These are phyloP conservation scores for Ascochyta koolunga DNA, from an alignment of 2,329 filamentous ascomycete genomes.

Conservation along the genomic window DNA sequence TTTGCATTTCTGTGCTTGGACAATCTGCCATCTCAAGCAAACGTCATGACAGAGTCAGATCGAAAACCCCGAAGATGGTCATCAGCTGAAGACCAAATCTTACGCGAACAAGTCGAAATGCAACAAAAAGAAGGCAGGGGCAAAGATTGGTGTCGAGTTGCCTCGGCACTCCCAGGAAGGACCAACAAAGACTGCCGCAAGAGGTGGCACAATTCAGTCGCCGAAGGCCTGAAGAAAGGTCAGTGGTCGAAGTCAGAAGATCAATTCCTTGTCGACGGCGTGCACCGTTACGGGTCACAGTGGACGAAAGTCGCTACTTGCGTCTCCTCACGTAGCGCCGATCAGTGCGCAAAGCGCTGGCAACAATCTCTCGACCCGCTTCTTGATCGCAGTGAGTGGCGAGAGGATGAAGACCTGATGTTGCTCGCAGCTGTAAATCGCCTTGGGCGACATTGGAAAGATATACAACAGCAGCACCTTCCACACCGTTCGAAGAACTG, in stretches of 20 bases:
- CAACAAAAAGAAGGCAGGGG: slow-evolving; percentile 18
- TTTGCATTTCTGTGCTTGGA: background rate
- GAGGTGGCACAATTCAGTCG: slow-evolving; percentile 50
- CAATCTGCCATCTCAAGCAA: background rate
- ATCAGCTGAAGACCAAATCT: slow-evolving; percentile 28
- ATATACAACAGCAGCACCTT: slow-evolving; percentile 44
- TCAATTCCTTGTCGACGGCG: slow-evolving; percentile 38
- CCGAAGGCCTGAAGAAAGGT: slow-evolving; percentile 50
- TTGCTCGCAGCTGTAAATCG: slow-evolving; percentile 15
- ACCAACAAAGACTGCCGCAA: slow-evolving; percentile 56
- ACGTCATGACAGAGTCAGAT: background rate
- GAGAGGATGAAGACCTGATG: slow-evolving; percentile 40
- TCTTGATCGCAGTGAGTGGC: slow-evolving; percentile 50
- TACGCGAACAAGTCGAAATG: slow-evolving; percentile 34
- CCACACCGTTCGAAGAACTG: slow-evolving; percentile 47
- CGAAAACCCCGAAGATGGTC: slow-evolving; percentile 24
- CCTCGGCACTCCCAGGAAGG: slow-evolving; percentile 46
- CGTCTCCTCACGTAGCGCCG: slow-evolving; percentile 48
- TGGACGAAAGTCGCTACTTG: slow-evolving; percentile 52
- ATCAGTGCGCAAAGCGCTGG: slow-evolving; percentile 57
- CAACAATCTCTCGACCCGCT: slow-evolving; percentile 53
- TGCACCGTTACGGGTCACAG: slow-evolving; percentile 47
- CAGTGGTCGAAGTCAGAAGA: slow-evolving; percentile 50
- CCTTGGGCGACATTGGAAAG: slow-evolving; percentile 48
- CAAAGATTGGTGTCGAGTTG: slow-evolving; percentile 43